Percentiles rank a stretch among this genome's conserved stretches.
These are phyloP conservation scores for Posidonia australis DNA, from an alignment of 106 monocot genomes.

Conservation along the genomic window DNA sequence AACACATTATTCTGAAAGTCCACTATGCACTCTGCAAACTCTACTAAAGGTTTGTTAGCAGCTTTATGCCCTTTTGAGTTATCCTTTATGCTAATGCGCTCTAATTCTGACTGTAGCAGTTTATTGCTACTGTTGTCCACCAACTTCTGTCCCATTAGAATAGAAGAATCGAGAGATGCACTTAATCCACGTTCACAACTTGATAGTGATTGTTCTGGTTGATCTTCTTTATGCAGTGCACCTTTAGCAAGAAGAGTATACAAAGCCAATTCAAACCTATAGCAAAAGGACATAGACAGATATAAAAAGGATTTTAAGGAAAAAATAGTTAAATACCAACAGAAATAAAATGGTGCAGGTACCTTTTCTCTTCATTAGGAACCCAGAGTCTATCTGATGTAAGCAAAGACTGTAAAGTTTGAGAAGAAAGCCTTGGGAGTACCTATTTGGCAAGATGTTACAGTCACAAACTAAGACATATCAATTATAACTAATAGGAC, in stretches of 20 bases:
- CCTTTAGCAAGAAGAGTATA: slow-evolving; percentile 63
- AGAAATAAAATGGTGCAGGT: slow-evolving; percentile 6
- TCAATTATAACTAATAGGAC: too few relatives aligned
- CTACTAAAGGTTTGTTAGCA: slow-evolving; percentile 34
- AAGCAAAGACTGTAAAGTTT: slow-evolving; percentile 82
- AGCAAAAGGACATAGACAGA: neutral
- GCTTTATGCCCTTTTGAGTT: slow-evolving; percentile 34
- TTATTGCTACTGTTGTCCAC: slow-evolving; percentile 13
- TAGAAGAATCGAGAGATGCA: slow-evolving; percentile 15
- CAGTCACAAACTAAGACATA: neutral
- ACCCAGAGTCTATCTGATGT: slow-evolving; percentile 98
- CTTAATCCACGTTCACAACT: slow-evolving; percentile 21
- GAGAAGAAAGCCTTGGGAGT: slow-evolving; percentile 87
- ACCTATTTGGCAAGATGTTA: slow-evolving; percentile 36
- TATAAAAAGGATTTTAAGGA: neutral
- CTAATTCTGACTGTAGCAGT: slow-evolving; percentile 39
- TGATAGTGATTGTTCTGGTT: slow-evolving; percentile 23
- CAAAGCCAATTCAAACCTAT: slow-evolving; percentile 90
- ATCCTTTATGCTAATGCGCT: slow-evolving; percentile 29
- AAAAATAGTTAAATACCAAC: neutral
- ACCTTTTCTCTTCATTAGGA: slow-evolving; percentile 96
- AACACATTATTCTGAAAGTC: too few relatives aligned
- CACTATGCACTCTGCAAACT: slow-evolving; percentile 47
- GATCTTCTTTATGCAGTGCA: slow-evolving; percentile 36
- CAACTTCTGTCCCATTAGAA: slow-evolving; percentile 27